Base-by-base conservation (phyloP, 2,329 filamentous ascomycete genomes). In the Ophiostoma triangulosporum region DNA sequence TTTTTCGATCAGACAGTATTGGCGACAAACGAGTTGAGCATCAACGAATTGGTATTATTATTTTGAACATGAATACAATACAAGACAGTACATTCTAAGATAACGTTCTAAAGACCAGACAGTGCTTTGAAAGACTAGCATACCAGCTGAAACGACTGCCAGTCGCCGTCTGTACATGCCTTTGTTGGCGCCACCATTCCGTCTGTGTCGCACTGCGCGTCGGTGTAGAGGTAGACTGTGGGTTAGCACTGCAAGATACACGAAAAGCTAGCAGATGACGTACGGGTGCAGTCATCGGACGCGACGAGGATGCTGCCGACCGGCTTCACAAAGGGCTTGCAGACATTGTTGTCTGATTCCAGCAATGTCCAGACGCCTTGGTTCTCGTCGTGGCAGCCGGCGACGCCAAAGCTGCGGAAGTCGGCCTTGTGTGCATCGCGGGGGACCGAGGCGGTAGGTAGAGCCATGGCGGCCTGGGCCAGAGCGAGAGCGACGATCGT, bases 321-420 rank as follows among this genome's bases (percentile, higher is more conserved):
- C 11, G 56, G 14, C 0, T 50, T 48, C 12, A 26, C 46, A 49
- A 60, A 56, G 20, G 29, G 48, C 14, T 24, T 40, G 55, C 58
- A 60, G 15, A 17, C 3, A 33, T 20, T 45, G 32, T 33, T 20
- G 7, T 53, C 29, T 1, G 58, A 60, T 38, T 20, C 51, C 24
- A 15, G 3, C 22, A 59, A 50, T 1, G 57, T 59, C 53, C 57
- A 60, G 15, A 60, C 50, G 51, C 58, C 58, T 48, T 60, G 58
- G 50, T 60, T 60, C 12, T 58, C 40, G n/a, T 40, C 56, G 20
- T 2, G 20, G 38, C 58, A 60, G 51, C 58, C 58, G 0, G 52
- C 15, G 32, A 50, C 55, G 20, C 56, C 55, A 27, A 55, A 60
- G 3, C 57, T 58, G 49, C 58, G 56, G 55, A 60, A 58, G 51